Conservation (phyloP, 257 asterid genomes). For the Knoxia roxburghii region DNA sequence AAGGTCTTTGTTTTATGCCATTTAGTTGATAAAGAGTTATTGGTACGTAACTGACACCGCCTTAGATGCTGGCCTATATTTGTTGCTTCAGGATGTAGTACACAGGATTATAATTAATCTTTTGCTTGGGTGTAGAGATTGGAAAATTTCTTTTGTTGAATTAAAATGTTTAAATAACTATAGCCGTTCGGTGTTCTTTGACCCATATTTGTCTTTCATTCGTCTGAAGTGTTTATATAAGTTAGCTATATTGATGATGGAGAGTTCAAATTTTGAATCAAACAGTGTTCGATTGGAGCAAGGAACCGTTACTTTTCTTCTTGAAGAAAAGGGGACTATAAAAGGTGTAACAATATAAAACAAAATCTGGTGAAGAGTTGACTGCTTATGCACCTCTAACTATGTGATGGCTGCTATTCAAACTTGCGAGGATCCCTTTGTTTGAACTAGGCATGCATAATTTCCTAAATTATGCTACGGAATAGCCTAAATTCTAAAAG, state of each 20-base stretch:
- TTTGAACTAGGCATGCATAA: too few relatives aligned
- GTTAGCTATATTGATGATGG: neutral
- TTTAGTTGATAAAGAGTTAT: too few relatives aligned
- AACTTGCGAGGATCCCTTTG: conserved; percentile 60
- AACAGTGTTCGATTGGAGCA: conserved; percentile 61
- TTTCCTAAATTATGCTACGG: too few relatives aligned
- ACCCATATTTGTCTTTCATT: neutral
- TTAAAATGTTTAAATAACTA: neutral
- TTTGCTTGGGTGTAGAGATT: neutral
- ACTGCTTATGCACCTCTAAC: conserved; percentile 58
- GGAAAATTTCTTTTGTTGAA: too few relatives aligned
- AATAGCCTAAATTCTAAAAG: too few relatives aligned
- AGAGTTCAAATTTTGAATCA: neutral
- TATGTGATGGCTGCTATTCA: conserved; percentile 71
- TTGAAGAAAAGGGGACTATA: conserved; percentile 50
- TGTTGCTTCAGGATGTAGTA: too few relatives aligned
- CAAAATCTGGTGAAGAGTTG: conserved; percentile 47
- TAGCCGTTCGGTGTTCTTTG: neutral
- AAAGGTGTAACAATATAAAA: conserved; percentile 59
- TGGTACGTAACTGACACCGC: too few relatives aligned
- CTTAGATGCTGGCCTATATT: too few relatives aligned
- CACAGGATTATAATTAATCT: too few relatives aligned
- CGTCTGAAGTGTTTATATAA: neutral
- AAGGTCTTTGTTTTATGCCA: too few relatives aligned
- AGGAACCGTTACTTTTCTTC: conserved; percentile 61